Evolutionary conservation across 352 stramenopile species (phyloP).

Genomic region (Sclerospora graminicola): DNA sequence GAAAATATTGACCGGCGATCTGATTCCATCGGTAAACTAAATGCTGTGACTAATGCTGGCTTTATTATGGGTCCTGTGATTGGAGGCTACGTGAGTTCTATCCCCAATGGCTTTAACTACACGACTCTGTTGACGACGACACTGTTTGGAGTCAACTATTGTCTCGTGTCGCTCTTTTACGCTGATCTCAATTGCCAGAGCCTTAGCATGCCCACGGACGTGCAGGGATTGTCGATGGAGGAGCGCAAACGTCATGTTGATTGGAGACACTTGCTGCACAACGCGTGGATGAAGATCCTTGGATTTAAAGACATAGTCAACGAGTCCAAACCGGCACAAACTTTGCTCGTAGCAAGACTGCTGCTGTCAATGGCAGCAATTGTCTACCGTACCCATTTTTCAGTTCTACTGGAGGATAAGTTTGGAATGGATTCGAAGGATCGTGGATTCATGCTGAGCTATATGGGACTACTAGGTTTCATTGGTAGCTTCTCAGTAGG

Average conservation of each 20-base stretch:
- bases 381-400: conserved; percentile 73
- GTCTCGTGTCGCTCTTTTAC: conserved; percentile 50
- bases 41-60: conserved; percentile 56
- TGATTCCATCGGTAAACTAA: conserved; percentile 53
- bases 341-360: conserved; percentile 53
- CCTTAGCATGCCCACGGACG: neutral
- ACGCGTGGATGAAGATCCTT: conserved; percentile 46
- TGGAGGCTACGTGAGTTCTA: conserved; percentile 54
- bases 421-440: conserved; percentile 51
- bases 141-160: conserved; percentile 64
- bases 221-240: neutral
- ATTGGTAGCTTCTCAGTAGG: conserved; percentile 57
- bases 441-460: conserved; percentile 66
- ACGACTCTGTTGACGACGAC: conserved; percentile 58
- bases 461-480: conserved; percentile 67
- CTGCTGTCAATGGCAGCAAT: conserved; percentile 69
- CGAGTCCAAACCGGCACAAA: conserved; percentile 52
- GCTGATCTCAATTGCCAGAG: conserved; percentile 8
- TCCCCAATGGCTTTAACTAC: conserved; percentile 75
- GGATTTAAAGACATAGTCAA: conserved; percentile 55
- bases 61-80: conserved; percentile 69
- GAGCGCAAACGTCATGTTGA: conserved; percentile 16
- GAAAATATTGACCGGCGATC: conserved; percentile 24
- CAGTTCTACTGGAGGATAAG: conserved; percentile 69
- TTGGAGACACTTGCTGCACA: conserved; percentile 27